phyloP scores from a whole-genome alignment of 2,329 filamentous ascomycete genomes.

The Aspergillus novofumigatus region DNA sequence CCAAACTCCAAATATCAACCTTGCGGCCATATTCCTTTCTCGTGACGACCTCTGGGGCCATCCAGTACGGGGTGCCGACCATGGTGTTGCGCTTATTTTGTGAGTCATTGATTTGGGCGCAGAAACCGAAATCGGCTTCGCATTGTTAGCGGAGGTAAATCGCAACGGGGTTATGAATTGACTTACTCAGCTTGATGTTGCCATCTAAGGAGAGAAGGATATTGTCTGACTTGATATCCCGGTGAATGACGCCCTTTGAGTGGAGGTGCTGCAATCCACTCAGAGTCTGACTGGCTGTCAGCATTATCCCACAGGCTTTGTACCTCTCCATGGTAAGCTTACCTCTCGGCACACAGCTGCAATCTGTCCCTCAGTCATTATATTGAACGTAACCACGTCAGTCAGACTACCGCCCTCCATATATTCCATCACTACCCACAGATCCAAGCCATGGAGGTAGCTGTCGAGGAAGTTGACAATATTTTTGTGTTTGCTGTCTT shows the following conservation, averaged over 20 bases:
- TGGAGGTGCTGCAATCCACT: constrained; percentile 91
- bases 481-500: constrained; percentile 95
- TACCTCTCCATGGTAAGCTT: constrained; percentile 19
- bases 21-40: constrained; percentile 97
- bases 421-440: constrained; percentile 99
- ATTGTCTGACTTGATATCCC: constrained; percentile 99
- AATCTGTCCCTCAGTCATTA: constrained; percentile 97
- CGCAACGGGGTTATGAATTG: background rate
- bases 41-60: constrained; percentile 97
- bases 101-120: constrained; percentile 94
- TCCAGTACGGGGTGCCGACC: constrained; percentile 99
- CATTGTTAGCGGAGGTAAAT: constrained; percentile 18
- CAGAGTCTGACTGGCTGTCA: constrained; percentile 55
- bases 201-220: constrained; percentile 90
- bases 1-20: constrained; percentile 96
- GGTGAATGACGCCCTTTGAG: constrained; percentile 95
- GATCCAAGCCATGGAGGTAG: constrained; percentile 79
- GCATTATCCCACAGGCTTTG: background rate
- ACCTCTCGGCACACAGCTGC: constrained; percentile 88
- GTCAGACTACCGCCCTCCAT: constrained; percentile 98
- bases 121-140: constrained; percentile 94
- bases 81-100: constrained; percentile 98
- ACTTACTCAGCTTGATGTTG: constrained; percentile 93
- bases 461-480: constrained; percentile 99
- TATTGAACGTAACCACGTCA: constrained; percentile 97